A percentile compares a stretch with the other conserved stretches of the same genome.
Conservation (phyloP, 2,329 filamentous ascomycete genomes). For the Aureobasidium lini region DNA sequence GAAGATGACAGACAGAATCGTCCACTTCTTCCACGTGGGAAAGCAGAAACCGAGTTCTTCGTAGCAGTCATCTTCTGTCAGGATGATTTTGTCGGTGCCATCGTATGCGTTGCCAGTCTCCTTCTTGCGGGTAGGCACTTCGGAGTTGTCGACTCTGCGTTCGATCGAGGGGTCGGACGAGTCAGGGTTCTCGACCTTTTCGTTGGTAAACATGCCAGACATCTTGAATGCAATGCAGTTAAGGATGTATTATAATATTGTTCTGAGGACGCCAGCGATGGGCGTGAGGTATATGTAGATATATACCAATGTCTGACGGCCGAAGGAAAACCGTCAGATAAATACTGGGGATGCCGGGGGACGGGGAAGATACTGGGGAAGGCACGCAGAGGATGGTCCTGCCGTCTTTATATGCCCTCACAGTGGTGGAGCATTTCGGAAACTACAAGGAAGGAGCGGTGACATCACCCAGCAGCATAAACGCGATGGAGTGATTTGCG, state of each 20-base stretch:
- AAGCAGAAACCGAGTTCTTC: conserved; percentile 44
- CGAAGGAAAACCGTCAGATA: not conserved
- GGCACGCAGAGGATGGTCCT: not conserved
- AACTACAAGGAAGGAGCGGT: not conserved
- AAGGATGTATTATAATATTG: not conserved
- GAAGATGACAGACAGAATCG: conserved; percentile 44
- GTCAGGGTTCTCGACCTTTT: conserved; percentile 10
- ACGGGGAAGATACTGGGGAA: not conserved
- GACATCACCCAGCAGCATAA: not conserved
- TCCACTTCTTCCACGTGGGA: conserved; percentile 47
- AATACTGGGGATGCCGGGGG: not conserved
- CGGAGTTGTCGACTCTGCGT: conserved; percentile 11
- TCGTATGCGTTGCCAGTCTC: not conserved
- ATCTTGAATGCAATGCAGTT: not conserved
- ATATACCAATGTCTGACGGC: not conserved
- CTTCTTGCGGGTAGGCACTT: conserved; percentile 2
- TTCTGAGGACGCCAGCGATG: not conserved
- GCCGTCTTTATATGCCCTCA: not conserved
- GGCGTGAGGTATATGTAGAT: not conserved
- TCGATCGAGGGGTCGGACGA: conserved; percentile 8
- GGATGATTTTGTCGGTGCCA: not conserved
- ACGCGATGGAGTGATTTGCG: not conserved
- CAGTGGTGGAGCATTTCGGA: not conserved
- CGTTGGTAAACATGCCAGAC: conserved; percentile 8
- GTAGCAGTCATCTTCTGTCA: conserved; percentile 25